These are phyloP conservation scores for Paramecium tetraurelia DNA, from an alignment of 73 alveolate genomes.

Conservation along the genomic window DNA sequence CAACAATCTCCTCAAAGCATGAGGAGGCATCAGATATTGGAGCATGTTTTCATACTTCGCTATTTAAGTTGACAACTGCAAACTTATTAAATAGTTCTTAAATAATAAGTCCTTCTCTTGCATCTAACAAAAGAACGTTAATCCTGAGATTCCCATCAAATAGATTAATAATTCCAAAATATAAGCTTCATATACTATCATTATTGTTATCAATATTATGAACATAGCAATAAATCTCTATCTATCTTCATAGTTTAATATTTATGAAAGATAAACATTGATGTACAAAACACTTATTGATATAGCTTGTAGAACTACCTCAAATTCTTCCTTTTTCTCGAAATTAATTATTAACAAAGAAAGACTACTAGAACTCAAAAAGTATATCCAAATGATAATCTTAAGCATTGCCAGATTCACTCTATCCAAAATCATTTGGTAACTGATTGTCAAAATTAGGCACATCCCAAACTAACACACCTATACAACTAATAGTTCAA, in stretches of 20 bases:
- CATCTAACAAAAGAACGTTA: not conserved
- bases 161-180: not conserved
- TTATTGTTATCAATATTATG: not conserved
- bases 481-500: not conserved
- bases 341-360: not conserved
- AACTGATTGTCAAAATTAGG: not conserved
- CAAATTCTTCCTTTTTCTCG: not conserved
- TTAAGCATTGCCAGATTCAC: not conserved
- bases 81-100: conserved; percentile 2
- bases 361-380: not conserved
- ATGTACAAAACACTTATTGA: not conserved
- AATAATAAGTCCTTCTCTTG: not conserved
- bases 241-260: not conserved
- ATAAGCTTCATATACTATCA: not conserved
- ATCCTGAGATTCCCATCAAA: not conserved
- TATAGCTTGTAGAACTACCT: not conserved
- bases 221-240: not conserved
- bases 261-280: not conserved
- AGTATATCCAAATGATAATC: not conserved
- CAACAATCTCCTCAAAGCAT: conserved; percentile 14
- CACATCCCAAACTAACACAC: not conserved
- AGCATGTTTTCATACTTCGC: not conserved
- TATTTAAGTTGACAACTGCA: not conserved
- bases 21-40: not conserved
- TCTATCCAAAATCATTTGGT: not conserved